Base-by-base conservation (phyloP, 78 protist species). In the Acrasis kona region DNA sequence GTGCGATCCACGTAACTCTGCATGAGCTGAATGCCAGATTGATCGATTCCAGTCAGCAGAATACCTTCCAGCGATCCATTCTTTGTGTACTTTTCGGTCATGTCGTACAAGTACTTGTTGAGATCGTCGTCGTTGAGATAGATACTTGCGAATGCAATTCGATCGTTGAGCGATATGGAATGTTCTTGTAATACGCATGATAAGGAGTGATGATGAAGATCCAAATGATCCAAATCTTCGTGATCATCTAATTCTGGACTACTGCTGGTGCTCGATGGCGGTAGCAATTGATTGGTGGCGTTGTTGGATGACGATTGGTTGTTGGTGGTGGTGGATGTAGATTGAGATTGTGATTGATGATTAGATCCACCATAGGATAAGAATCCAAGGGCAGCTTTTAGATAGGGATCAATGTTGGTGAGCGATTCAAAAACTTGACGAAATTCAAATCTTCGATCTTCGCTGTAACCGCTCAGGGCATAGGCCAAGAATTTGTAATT, bases 1-100 rank as follows among this genome's bases (percentile, higher is more conserved):
- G 90, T 89, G 12, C 76, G 69, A 58, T 92, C 89, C 34, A 89
- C 69, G 75, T 89, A 92, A 42, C 50, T 50, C 39, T 76, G 79
- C 28, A 91, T 9, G 10, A 90, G 72, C 2, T 38, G 69, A 1
- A 73, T 68, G 75, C 85, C 2, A 79, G 58, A 67, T 7, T 28
- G 65, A 7, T 74, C 39, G 34, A 84, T 66, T n/a, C 93, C 93
- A 1, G 93, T 85, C 28, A 89, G 70, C n/a, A 85, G 7, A 10
- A 89, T 41, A 41, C 89, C 93, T 28, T 9, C 12, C 12, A 82
- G 74, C 31, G 27, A 12, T 0, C 83, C 76, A 7, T 41, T 5
- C n/a, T 12, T 2, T 9, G 9, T 2, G 41, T 2, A 2, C 19
- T 27, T 10, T 5, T 4, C 74, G 6, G 34, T 10, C 3, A 77